Conservation (phyloP, 2,329 filamentous ascomycete genomes). For the Paraphaeosphaeria minitans region DNA sequence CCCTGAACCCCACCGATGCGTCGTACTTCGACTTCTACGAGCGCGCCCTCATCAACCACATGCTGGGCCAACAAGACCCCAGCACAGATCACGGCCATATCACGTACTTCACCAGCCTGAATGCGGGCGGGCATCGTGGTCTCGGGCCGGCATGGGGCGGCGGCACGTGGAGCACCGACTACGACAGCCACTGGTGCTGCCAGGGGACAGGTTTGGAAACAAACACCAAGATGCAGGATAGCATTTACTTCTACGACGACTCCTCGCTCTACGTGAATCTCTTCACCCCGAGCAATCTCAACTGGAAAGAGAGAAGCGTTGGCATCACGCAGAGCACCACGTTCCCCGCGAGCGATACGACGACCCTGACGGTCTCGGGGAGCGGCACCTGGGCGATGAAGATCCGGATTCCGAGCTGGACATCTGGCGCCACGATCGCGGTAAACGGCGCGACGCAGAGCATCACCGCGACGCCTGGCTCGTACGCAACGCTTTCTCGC, state of each 20-base stretch:
- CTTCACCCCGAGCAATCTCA: slow-evolving; percentile 54
- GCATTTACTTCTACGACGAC: slow-evolving; percentile 56
- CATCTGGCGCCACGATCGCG: slow-evolving; percentile 45
- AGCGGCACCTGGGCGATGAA: slow-evolving; percentile 42
- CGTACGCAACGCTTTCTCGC: slow-evolving; percentile 51
- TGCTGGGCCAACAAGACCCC: slow-evolving; percentile 58
- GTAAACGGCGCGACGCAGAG: slow-evolving; percentile 49
- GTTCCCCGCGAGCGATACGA: slow-evolving; percentile 51
- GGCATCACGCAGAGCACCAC: slow-evolving; percentile 52
- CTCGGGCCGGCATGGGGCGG: slow-evolving; percentile 59
- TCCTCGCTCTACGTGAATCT: slow-evolving; percentile 56
- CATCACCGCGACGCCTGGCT: slow-evolving; percentile 40
- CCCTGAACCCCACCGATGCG: slow-evolving; percentile 47
- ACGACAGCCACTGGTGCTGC: slow-evolving; percentile 61
- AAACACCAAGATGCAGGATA: slow-evolving; percentile 61
- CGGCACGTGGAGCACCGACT: slow-evolving; percentile 61
- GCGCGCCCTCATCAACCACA: slow-evolving; percentile 56
- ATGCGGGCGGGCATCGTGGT: slow-evolving; percentile 54
- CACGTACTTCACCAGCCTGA: slow-evolving; percentile 60
- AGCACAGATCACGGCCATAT: slow-evolving; percentile 54
- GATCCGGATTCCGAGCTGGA: slow-evolving; percentile 58
- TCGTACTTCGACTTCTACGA: slow-evolving; percentile 62
- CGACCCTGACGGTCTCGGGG: slow-evolving; percentile 47
- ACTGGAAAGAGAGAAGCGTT: slow-evolving; percentile 51
- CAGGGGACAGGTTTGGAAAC: slow-evolving; percentile 59